These are phyloP conservation scores for Erodium moschatum DNA, from an alignment of 441 rosid genomes.

Conservation along the genomic window DNA sequence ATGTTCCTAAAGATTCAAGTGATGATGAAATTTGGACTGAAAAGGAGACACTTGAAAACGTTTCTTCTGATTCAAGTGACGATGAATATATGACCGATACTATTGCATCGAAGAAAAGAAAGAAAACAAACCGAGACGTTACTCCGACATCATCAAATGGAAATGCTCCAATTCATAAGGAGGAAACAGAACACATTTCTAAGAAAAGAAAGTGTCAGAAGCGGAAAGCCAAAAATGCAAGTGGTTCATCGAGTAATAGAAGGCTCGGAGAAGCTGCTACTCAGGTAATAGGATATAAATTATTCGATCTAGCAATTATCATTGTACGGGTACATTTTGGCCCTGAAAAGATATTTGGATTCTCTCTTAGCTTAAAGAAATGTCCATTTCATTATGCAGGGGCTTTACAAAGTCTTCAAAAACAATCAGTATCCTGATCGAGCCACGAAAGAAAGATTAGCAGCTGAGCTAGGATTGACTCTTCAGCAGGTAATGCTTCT, in stretches of 20 bases:
- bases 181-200: slow-evolving; percentile 19
- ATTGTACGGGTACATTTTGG: too few species aligned
- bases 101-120: slow-evolving; percentile 29
- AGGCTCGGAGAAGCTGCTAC: slow-evolving; percentile 49
- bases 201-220: slow-evolving; percentile 23
- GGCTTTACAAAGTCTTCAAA: slow-evolving; percentile 40
- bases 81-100: not conserved
- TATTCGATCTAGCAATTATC: not conserved
- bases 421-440: slow-evolving; percentile 67
- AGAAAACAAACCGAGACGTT: slow-evolving; percentile 24
- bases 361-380: not conserved
- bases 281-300: slow-evolving; percentile 39
- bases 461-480: slow-evolving; percentile 58
- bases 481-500: slow-evolving; percentile 44
- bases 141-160: not conserved
- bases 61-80: slow-evolving; percentile 2
- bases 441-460: slow-evolving; percentile 48
- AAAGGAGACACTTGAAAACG: not conserved
- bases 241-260: slow-evolving; percentile 24
- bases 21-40: slow-evolving; percentile 65
- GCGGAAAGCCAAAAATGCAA: slow-evolving; percentile 6
- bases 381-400: slow-evolving; percentile 33
- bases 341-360: not conserved
- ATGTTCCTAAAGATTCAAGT: slow-evolving; percentile 39
- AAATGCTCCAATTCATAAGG: not conserved